Base-by-base conservation (phyloP, 306 rosid genomes). In the Rosa chinensis region DNA sequence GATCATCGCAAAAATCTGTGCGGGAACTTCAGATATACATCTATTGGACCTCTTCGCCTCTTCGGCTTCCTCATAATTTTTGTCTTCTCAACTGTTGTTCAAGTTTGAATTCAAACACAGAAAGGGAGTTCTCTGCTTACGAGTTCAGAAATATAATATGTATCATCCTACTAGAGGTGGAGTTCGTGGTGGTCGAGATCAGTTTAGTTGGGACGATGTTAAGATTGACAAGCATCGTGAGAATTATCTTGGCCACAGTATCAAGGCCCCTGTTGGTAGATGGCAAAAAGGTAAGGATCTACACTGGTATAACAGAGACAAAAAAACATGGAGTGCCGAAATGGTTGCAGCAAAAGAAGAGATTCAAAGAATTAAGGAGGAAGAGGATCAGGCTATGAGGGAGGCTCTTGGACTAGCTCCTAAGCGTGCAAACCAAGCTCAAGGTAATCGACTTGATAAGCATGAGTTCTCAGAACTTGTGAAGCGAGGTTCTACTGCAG, bases 341-440 rank as follows among this genome's bases (percentile, higher is more conserved):
- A 86, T 79, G 89, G 99, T 91, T 66, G 95, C 91, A 83, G 97
- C 94, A 72, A 92, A 87, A 88, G 97, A 91, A 83, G 99, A 94
- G 87, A 89, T 94, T 75, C 89, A 78, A 87, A 84, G 92, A 77
- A 84, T 94, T 71, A 92, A 94, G 88, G 97, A 94, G 62, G 92
- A 91, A 84, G 99, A 94, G 84, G 99, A 94, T 76, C 97, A 91
- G 78, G 89, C 99, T 28, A 92, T 94, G 99, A 91, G 97, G 86
- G 99, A 94, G 95, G 97, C 99, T 63, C 97, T 94, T 81, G 99
- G 99, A 79, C 86, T 94, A 86, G 99, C 97, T 87, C 99, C 99
- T 48, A 94, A 94, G 82, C 97, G 92, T 74, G 87, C 89, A 50
- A 87, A 45, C 79, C 92, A 83, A 78, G 84, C 90, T 71, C 99